Conservation (phyloP, 129 eudicot genomes). For the Logfia minima region DNA sequence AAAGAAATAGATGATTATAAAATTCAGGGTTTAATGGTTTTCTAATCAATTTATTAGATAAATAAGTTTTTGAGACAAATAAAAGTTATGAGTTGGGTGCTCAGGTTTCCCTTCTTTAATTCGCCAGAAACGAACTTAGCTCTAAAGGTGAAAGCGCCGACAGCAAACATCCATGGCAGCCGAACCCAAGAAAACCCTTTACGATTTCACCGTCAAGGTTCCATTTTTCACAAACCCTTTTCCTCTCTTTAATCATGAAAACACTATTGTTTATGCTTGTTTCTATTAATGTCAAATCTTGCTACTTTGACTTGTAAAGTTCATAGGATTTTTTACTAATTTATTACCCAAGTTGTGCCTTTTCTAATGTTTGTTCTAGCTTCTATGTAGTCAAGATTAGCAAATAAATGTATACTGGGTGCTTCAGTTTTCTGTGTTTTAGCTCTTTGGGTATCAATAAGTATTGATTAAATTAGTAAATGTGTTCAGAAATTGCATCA, state of each 20-base stretch:
- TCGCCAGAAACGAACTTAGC: neutral
- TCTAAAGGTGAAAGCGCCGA: neutral
- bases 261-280: neutral
- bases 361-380: constrained; percentile 6
- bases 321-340: neutral
- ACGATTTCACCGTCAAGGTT: constrained; percentile 51
- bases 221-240: neutral
- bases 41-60: too few relatives aligned
- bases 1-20: too few relatives aligned
- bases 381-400: neutral
- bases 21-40: too few relatives aligned
- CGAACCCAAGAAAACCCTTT: constrained; percentile 34
- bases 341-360: neutral
- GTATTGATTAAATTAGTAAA: neutral
- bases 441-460: neutral
- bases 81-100: too few relatives aligned
- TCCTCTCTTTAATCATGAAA: neutral
- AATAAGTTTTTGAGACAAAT: too few relatives aligned
- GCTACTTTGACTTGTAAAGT: neutral
- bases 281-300: neutral
- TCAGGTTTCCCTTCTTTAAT: neutral
- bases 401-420: too few relatives aligned
- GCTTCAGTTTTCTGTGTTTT: neutral
- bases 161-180: constrained; percentile 28
- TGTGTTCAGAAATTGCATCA: neutral